Evolutionary conservation across 179 eudicot genomes (phyloP).

Genomic region (Amaranthus tricolor): DNA sequence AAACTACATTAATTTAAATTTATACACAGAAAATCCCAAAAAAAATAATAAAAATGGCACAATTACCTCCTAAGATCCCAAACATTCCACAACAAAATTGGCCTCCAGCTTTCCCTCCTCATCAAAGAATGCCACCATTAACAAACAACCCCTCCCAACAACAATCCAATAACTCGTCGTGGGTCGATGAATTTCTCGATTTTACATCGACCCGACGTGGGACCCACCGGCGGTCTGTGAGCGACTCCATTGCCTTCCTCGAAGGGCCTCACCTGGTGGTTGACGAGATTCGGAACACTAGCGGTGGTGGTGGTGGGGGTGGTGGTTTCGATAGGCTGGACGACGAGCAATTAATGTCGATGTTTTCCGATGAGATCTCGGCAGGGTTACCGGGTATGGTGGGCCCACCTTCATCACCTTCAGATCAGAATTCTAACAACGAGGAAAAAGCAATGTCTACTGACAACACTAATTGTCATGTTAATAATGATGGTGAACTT

Average conservation of each 20-base stretch:
- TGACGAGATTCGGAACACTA: conserved; percentile 35
- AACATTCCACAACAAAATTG: conserved; percentile 53
- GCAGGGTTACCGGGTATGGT: conserved; percentile 20
- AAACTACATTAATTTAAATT: not conserved
- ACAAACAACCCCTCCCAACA: conserved; percentile 27
- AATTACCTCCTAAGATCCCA: conserved; percentile 75
- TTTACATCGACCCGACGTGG: conserved; percentile 62
- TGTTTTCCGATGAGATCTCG: conserved; percentile 62
- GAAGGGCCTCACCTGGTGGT: conserved; percentile 46
- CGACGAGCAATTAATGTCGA: conserved; percentile 74
- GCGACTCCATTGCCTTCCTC: conserved; percentile 73
- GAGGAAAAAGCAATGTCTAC: conserved; percentile 27
- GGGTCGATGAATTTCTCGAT: conserved; percentile 92
- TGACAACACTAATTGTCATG: conserved; percentile 12
- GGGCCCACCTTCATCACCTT: conserved; percentile 50
- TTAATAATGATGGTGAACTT: not conserved
- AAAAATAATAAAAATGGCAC: conserved; percentile 45
- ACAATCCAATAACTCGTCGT: conserved; percentile 23
- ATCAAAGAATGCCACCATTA: conserved; percentile 38
- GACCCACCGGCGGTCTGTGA: conserved; percentile 64
- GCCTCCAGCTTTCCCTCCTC: conserved; percentile 48
- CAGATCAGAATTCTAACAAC: conserved; percentile 58
- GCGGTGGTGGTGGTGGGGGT: conserved; percentile 12
- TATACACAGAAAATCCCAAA: not conserved
- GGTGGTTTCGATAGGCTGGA: conserved; percentile 60